A percentile compares a stretch with the other conserved stretches of the same genome.
Evolutionary conservation across 1,284 basidiomycete genomes (phyloP).

Genomic region (Grifola frondosa): DNA sequence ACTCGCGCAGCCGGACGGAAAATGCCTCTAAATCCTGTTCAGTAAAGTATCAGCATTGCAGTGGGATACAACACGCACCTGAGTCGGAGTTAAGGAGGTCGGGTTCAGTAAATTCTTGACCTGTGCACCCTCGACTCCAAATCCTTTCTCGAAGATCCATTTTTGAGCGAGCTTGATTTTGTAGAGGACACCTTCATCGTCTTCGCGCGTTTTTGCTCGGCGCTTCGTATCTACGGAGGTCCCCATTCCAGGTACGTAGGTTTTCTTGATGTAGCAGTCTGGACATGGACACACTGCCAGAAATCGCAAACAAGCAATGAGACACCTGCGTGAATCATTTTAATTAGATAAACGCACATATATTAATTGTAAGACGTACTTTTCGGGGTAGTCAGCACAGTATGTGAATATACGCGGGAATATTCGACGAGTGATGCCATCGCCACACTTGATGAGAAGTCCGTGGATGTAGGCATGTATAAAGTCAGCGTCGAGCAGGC

Average conservation of each 20-base stretch:
- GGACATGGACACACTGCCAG: constrained; percentile 16
- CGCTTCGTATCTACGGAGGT: neutral
- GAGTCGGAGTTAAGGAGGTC: neutral
- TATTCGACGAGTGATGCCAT: constrained; percentile 14
- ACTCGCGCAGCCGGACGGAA: constrained; percentile 5
- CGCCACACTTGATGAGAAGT: constrained; percentile 24
- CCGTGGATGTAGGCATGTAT: constrained; percentile 26
- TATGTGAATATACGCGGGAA: constrained; percentile 22
- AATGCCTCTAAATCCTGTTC: constrained; percentile 29
- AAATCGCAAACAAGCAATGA: constrained; percentile 13
- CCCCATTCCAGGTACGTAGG: constrained; percentile 4
- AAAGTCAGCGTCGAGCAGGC: constrained; percentile 27
- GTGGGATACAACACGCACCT: neutral
- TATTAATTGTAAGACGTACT: constrained; percentile 9
- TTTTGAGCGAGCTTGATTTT: constrained; percentile 6
- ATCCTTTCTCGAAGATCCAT: constrained; percentile 16
- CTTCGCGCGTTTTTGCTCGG: constrained; percentile 4
- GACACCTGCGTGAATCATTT: constrained; percentile 2
- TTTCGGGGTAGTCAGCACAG: constrained; percentile 34
- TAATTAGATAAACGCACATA: neutral
- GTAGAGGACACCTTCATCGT: constrained; percentile 1
- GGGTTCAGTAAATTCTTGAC: constrained; percentile 1
- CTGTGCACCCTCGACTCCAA: neutral
- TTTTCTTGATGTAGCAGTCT: constrained; percentile 5
- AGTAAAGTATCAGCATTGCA: constrained; percentile 14